Conservation (phyloP, 805 yeast species). For the Ogataea pilisensis region DNA sequence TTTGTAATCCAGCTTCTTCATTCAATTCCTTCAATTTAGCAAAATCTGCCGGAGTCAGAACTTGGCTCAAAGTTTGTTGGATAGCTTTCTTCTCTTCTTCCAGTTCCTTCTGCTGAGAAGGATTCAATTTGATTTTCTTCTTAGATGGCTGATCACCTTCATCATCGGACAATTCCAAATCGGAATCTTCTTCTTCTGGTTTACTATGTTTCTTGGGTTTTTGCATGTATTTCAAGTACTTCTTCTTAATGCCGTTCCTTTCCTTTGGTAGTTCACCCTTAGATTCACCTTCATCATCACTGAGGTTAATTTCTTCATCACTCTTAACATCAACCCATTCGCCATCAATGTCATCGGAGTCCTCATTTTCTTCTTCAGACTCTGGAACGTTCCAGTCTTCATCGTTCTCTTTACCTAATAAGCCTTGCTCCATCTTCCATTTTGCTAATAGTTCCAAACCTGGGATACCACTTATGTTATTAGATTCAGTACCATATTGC, state of each 20-base stretch:
- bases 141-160: slow-evolving; percentile 32
- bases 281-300: slow-evolving; percentile 45
- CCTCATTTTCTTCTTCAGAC: slow-evolving; percentile 43
- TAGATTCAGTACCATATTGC: slow-evolving; percentile 71
- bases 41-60: slow-evolving; percentile 96
- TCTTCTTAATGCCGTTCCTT: slow-evolving; percentile 32
- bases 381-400: slow-evolving; percentile 66
- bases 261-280: slow-evolving; percentile 32
- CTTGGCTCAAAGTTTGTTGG: slow-evolving; percentile 47
- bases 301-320: slow-evolving; percentile 66
- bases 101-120: slow-evolving; percentile 29
- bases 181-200: slow-evolving; percentile 38
- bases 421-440: slow-evolving; percentile 68
- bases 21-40: slow-evolving; percentile 89
- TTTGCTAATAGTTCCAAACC: slow-evolving; percentile 87
- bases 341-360: slow-evolving; percentile 65
- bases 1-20: slow-evolving; percentile 80
- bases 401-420: slow-evolving; percentile 48
- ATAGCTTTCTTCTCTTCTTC: slow-evolving; percentile 51
- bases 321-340: slow-evolving; percentile 90
- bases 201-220: slow-evolving; percentile 28
- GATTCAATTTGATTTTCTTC: slow-evolving; percentile 32
- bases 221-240: slow-evolving; percentile 30
- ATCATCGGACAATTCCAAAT: slow-evolving; percentile 48
- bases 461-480: slow-evolving; percentile 68